Evolutionary conservation across 208 protist species (phyloP).

Genomic region (Endotrypanum monterogeii): DNA sequence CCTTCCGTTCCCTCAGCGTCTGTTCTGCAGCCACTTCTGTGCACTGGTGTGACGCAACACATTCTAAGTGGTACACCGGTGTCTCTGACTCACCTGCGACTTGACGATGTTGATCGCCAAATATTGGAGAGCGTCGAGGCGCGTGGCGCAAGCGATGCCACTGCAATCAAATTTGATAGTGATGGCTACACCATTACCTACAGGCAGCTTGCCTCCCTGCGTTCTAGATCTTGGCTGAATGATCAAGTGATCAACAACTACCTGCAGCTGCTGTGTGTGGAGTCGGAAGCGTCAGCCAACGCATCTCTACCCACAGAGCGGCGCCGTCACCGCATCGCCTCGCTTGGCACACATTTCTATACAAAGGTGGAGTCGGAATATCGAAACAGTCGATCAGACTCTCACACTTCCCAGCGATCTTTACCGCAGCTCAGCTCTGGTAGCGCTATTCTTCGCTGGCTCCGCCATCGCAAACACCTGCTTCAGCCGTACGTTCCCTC

Average conservation of each 20-base stretch:
- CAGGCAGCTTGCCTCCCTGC: slow-evolving; percentile 58
- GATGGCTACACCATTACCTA: slow-evolving; percentile 57
- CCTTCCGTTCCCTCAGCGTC: not conserved
- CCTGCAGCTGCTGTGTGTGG: slow-evolving; percentile 63
- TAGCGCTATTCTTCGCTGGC: slow-evolving; percentile 69
- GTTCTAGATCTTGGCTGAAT: slow-evolving; percentile 63
- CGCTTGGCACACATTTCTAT: slow-evolving; percentile 82
- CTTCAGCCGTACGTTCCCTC: slow-evolving; percentile 40
- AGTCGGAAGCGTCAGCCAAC: not conserved
- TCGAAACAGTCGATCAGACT: not conserved
- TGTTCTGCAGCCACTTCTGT: slow-evolving; percentile 2
- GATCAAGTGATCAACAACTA: slow-evolving; percentile 89
- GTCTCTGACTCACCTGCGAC: slow-evolving; percentile 22
- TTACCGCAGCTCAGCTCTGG: slow-evolving; percentile 33
- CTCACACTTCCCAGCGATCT: not conserved
- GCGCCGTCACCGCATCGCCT: slow-evolving; percentile 32
- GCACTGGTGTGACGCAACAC: slow-evolving; percentile 44
- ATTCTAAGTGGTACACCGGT: slow-evolving; percentile 40
- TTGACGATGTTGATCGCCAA: slow-evolving; percentile 46
- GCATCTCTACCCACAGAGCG: not conserved
- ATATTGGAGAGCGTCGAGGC: slow-evolving; percentile 24
- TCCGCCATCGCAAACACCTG: slow-evolving; percentile 53
- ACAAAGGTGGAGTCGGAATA: slow-evolving; percentile 68
- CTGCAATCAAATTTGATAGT: slow-evolving; percentile 34
- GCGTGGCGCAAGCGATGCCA: slow-evolving; percentile 27